Percentiles rank a stretch among this genome's conserved stretches.
These are phyloP conservation scores for Pinguiococcus pyrenoidosus DNA, from an alignment of 108 stramenopile species.

Conservation along the genomic window DNA sequence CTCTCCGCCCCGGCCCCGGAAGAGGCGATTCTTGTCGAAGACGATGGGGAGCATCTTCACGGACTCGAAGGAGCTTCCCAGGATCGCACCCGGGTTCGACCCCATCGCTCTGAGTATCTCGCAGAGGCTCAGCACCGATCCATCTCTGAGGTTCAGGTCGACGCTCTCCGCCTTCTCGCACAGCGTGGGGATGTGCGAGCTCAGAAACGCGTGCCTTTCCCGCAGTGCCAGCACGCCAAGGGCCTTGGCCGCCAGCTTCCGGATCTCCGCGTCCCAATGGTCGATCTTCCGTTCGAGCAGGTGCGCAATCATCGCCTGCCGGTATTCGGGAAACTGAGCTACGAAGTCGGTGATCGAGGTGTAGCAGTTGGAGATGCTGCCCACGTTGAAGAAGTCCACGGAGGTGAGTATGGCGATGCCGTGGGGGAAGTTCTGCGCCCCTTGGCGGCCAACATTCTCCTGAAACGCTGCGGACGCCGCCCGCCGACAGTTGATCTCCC, in stretches of 20 bases:
- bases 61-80: not conserved
- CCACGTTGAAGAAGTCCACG: constrained; percentile 91
- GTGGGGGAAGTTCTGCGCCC: constrained; percentile 67
- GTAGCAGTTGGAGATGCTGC: constrained; percentile 72
- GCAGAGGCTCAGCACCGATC: constrained; percentile 14
- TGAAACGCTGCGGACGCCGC: constrained; percentile 98
- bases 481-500: constrained; percentile 91
- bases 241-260: constrained; percentile 53
- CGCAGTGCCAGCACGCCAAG: constrained; percentile 49
- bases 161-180: not conserved
- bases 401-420: constrained; percentile 82
- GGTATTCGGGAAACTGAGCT: constrained; percentile 43
- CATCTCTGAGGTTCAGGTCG: constrained; percentile 17
- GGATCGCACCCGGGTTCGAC: not conserved
- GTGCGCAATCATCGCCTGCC: constrained; percentile 53
- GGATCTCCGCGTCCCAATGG: constrained; percentile 83
- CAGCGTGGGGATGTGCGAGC: constrained; percentile 44
- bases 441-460: constrained; percentile 47
- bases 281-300: constrained; percentile 52
- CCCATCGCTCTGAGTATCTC: constrained; percentile 22
- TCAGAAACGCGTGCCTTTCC: constrained; percentile 41
- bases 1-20: constrained; percentile 90
- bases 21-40: constrained; percentile 83
- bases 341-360: constrained; percentile 49
- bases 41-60: constrained; percentile 50